Base-by-base conservation (phyloP, 768 basidiomycete genomes). In the Leccinum barrowsii region DNA sequence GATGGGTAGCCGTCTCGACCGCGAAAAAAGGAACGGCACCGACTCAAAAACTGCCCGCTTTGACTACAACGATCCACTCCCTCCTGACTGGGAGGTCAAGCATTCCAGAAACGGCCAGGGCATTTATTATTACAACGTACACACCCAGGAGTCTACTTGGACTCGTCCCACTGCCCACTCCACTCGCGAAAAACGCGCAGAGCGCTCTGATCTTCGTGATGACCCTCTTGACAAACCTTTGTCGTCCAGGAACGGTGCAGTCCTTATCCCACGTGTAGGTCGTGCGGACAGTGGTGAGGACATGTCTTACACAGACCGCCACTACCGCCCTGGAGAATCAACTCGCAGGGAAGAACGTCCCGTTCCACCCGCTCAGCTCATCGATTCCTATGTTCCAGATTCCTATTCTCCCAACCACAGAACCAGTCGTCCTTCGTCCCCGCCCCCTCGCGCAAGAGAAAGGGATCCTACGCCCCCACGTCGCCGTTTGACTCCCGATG, bases 81-180 rank as follows among this genome's bases (percentile, higher is more conserved):
- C 85, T 17, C 77, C 80, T 24, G 79, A 80, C 55, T 87, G 87
- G 86, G 86, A 88, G 73, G 61, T 77, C 59, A 80, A 84, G 60
- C 66, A 76, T 58, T 77, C 85, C 34, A 74, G 83, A 60, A 79
- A 69, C 52, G 81, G 79, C 10, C 73, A 73, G 17, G 77, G 78
- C 19, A 65, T 70, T 4, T 86, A 87, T 63, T 87, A 82, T 63
- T 86, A 84, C 63, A 87, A 87, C 62, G 65, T 67, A 48, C 77
- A 76, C 60, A 86, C 85, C 6, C 70, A 80, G 51, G 75, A 82
- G 67, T 81, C 82, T 21, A 83, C 82, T 3, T 87, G 87, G 87
- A 74, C 70, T 48, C 76, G 76, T 58, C 85, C 85, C 57, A 75
- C 75, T 65, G 73, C 67, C 63, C 63, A 65, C 58, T 37, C 63